Percentiles rank a stretch among this genome's conserved stretches.
These are phyloP conservation scores for Claviceps citrina DNA, from an alignment of 2,329 filamentous ascomycete genomes.

Conservation along the genomic window DNA sequence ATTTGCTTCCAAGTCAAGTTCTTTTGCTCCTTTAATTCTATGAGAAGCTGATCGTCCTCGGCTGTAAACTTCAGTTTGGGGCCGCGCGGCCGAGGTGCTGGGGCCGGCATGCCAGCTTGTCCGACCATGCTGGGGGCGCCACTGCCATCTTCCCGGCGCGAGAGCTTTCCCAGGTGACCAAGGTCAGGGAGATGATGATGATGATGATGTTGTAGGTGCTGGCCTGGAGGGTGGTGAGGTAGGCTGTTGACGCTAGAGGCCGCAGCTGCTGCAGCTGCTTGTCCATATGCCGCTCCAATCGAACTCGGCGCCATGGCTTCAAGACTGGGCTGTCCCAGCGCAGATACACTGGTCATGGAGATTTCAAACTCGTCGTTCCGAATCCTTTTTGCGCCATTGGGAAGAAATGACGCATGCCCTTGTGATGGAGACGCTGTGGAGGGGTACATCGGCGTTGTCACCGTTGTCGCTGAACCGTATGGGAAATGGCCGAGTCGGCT, in stretches of 20 bases:
- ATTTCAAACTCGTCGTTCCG: constrained; percentile 45
- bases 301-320: constrained; percentile 38
- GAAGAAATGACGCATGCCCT: constrained; percentile 17
- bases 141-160: constrained; percentile 43
- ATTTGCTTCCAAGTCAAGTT: constrained; percentile 96
- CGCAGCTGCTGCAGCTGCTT: constrained; percentile 22
- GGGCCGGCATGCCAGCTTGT: constrained; percentile 71
- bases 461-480: constrained; percentile 33
- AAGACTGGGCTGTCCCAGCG: constrained; percentile 40
- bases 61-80: constrained; percentile 90
- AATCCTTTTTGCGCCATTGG: constrained; percentile 32
- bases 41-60: constrained; percentile 74
- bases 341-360: constrained; percentile 32
- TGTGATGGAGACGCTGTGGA: constrained; percentile 28
- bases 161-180: constrained; percentile 51
- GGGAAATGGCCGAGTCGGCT: constrained; percentile 36
- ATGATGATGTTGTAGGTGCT: constrained; percentile 56
- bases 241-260: constrained; percentile 6
- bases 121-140: constrained; percentile 74
- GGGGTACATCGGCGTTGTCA: constrained; percentile 37
- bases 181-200: constrained; percentile 71
- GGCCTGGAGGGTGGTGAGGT: constrained; percentile 3
- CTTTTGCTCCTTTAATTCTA: constrained; percentile 88
- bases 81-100: constrained; percentile 64
- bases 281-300: constrained; percentile 35